Conservation (phyloP, 2,329 filamentous ascomycete genomes). For the Cadophora sp. region DNA sequence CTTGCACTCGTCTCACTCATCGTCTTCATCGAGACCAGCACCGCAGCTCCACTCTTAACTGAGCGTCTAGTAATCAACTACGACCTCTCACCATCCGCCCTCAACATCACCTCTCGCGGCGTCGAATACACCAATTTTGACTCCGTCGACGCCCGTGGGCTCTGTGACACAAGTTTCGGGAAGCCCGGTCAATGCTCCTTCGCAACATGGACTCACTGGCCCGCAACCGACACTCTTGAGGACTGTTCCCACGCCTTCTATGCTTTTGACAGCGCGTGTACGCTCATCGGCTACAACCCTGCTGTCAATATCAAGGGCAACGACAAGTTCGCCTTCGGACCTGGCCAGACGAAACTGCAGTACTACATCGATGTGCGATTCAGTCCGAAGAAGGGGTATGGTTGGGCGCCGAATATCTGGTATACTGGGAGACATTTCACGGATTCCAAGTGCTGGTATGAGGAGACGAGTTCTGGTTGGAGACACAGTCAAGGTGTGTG, state of each 20-base stretch:
- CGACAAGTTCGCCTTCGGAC: neutral
- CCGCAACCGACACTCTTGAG: neutral
- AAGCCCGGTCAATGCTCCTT: neutral
- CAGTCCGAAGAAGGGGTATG: neutral
- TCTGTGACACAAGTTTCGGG: neutral
- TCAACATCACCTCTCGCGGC: neutral
- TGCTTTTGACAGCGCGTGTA: neutral
- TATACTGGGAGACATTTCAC: neutral
- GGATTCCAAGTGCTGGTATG: neutral
- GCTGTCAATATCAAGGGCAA: neutral
- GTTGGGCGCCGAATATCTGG: neutral
- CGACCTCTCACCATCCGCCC: neutral
- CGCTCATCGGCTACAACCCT: neutral
- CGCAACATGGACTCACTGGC: neutral
- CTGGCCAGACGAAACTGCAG: neutral
- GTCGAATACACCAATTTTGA: neutral
- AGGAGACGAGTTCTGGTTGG: neutral
- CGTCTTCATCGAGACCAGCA: neutral
- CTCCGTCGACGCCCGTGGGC: neutral
- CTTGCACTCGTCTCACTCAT: neutral
- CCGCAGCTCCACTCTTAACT: neutral
- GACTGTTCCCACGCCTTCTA: neutral
- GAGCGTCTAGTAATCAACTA: neutral
- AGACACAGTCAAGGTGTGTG: constrained; percentile 2
- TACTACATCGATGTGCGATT: neutral